Conservation (phyloP, 768 basidiomycete species). For the Suillus cothurnatus region DNA sequence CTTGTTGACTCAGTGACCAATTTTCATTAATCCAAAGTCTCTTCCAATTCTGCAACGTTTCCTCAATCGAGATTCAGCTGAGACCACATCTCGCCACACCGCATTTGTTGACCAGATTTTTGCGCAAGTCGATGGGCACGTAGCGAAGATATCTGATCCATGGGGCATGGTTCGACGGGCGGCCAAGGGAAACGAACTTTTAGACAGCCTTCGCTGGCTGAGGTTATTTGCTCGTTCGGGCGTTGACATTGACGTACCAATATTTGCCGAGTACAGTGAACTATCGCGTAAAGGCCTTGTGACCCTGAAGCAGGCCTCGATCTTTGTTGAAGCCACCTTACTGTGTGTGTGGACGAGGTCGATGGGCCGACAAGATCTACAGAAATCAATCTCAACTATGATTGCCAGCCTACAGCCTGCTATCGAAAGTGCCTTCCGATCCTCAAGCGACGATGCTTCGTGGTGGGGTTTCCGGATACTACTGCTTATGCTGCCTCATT, state of each 20-base stretch:
- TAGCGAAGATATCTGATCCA: conserved; percentile 45
- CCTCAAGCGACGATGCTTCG: conserved; percentile 29
- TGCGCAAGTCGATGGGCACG: conserved; percentile 31
- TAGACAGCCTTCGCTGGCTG: conserved; percentile 58
- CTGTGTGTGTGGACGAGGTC: conserved; percentile 64
- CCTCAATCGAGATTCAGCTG: conserved; percentile 52
- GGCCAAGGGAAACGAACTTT: conserved; percentile 47
- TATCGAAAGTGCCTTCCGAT: conserved; percentile 40
- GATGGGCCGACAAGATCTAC: conserved; percentile 60
- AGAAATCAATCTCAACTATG: conserved; percentile 48
- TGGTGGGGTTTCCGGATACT: conserved; percentile 33
- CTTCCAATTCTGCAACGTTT: conserved; percentile 57
- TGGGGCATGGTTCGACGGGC: conserved; percentile 51
- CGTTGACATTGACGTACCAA: conserved; percentile 57
- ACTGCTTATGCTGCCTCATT: neutral
- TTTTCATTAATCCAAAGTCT: conserved; percentile 37
- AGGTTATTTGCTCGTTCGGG: conserved; percentile 63
- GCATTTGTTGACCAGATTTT: conserved; percentile 35
- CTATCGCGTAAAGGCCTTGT: conserved; percentile 41
- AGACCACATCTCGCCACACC: conserved; percentile 43
- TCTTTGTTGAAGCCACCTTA: conserved; percentile 56
- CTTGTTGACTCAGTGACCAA: neutral
- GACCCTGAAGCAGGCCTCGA: conserved; percentile 45
- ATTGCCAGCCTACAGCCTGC: conserved; percentile 46
- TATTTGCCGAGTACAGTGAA: conserved; percentile 50